Evolutionary conservation across 768 basidiomycete genomes (phyloP).

Genomic region (Krasilnikovozyma curviuscula): DNA sequence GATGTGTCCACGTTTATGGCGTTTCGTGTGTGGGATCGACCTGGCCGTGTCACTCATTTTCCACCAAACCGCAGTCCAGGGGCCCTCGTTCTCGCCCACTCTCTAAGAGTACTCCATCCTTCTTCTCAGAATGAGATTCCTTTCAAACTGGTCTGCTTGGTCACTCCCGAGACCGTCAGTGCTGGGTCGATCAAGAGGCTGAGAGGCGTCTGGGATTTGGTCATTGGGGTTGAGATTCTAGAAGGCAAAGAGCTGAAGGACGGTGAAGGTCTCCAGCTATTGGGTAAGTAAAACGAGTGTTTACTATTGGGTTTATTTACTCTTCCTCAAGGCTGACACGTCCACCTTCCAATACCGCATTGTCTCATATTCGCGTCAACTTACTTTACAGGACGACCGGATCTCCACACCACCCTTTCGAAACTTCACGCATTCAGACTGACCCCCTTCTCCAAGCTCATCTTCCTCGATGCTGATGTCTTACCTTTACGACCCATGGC

Average conservation of each 20-base stretch:
- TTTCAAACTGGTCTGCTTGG: constrained; percentile 69
- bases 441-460: constrained; percentile 60
- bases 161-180: constrained; percentile 83
- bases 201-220: constrained; percentile 57
- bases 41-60: background rate
- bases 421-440: constrained; percentile 93
- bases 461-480: constrained; percentile 46
- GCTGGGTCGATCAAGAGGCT: constrained; percentile 60
- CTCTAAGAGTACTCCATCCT: constrained; percentile 61
- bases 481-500: constrained; percentile 43
- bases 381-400: constrained; percentile 54
- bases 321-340: background rate
- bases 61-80: constrained; percentile 36
- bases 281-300: constrained; percentile 39
- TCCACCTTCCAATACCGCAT: background rate
- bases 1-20: no score
- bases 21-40: no score
- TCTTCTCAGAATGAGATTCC: constrained; percentile 39
- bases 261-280: constrained; percentile 51
- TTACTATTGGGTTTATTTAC: background rate
- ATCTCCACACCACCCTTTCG: constrained; percentile 81
- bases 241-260: no score
- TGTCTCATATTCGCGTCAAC: background rate
- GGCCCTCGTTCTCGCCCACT: constrained; percentile 65
- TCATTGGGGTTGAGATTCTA: constrained; percentile 83